These are phyloP conservation scores for Grifola frondosa DNA, from an alignment of 1,284 basidiomycete genomes.

Conservation along the genomic window DNA sequence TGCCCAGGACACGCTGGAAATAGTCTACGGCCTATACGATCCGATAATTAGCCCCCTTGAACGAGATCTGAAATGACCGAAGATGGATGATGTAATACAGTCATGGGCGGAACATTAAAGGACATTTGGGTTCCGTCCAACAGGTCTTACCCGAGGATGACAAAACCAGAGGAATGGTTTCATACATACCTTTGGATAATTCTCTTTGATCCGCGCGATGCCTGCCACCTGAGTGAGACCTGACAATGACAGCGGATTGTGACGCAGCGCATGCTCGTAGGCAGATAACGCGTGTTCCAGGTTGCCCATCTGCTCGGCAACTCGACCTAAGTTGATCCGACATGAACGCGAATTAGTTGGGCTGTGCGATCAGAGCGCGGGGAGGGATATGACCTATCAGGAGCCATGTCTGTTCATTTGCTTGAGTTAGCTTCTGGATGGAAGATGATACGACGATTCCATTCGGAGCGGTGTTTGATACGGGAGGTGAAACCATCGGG, in stretches of 20 bases:
- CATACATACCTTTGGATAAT: constrained; percentile 73
- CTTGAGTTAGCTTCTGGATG: constrained; percentile 74
- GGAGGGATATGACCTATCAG: constrained; percentile 67
- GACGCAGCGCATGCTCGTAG: constrained; percentile 90
- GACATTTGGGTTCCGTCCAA: constrained; percentile 6
- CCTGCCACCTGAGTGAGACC: constrained; percentile 91
- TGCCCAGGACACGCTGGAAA: constrained; percentile 86
- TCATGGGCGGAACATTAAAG: no score
- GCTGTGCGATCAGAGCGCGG: constrained; percentile 8
- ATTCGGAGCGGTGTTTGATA: constrained; percentile 42
- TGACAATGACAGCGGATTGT: constrained; percentile 86
- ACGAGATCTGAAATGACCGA: no score
- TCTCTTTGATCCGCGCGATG: constrained; percentile 85
- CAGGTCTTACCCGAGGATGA: no score
- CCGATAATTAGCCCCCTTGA: constrained; percentile 21
- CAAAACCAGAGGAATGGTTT: constrained; percentile 4
- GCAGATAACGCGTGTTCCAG: constrained; percentile 85
- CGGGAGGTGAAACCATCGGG: constrained; percentile 45
- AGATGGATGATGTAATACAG: constrained; percentile 26
- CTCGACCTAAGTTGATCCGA: constrained; percentile 60
- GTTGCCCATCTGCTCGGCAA: constrained; percentile 90
- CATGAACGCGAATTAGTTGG: constrained; percentile 18
- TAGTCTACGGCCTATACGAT: constrained; percentile 84
- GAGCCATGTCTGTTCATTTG: constrained; percentile 92
- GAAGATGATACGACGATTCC: constrained; percentile 44